Evolutionary conservation across 345 rosid genomes (phyloP).

Genomic region (Clausena lansium): DNA sequence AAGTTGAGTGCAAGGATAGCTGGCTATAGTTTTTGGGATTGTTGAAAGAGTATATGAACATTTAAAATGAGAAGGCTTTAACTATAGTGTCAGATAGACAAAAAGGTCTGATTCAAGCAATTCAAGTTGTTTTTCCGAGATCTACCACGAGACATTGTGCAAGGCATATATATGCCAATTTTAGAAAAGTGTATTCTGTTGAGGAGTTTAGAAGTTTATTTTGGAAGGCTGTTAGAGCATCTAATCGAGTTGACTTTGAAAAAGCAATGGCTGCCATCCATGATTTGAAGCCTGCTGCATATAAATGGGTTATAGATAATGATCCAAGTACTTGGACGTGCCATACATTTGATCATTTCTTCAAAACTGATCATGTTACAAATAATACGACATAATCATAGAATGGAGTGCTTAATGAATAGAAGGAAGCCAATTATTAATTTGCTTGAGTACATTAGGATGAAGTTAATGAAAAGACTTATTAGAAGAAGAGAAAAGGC

Average conservation of each 20-base stretch:
- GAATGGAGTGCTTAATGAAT: no score
- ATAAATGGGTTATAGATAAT: neutral
- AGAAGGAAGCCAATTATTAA: neutral
- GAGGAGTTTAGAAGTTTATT: neutral
- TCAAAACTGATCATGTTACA: no score
- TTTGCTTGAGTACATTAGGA: neutral
- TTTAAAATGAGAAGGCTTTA: neutral
- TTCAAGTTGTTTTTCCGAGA: neutral
- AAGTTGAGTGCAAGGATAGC: neutral
- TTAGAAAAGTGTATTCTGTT: neutral
- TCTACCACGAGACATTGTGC: neutral
- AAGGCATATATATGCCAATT: neutral
- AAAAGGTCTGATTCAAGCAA: neutral
- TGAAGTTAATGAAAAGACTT: neutral
- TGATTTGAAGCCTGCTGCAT: neutral
- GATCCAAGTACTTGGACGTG: no score
- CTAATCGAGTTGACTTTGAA: neutral
- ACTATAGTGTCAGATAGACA: neutral
- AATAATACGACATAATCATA: no score
- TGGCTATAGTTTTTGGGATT: no score
- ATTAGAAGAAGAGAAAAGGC: neutral
- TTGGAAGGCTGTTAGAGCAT: neutral
- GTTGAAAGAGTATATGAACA: neutral
- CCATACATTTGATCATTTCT: no score
- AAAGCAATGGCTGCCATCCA: neutral